These are phyloP conservation scores for Auricularia sp. DNA, from an alignment of 768 basidiomycete species.

Conservation along the genomic window DNA sequence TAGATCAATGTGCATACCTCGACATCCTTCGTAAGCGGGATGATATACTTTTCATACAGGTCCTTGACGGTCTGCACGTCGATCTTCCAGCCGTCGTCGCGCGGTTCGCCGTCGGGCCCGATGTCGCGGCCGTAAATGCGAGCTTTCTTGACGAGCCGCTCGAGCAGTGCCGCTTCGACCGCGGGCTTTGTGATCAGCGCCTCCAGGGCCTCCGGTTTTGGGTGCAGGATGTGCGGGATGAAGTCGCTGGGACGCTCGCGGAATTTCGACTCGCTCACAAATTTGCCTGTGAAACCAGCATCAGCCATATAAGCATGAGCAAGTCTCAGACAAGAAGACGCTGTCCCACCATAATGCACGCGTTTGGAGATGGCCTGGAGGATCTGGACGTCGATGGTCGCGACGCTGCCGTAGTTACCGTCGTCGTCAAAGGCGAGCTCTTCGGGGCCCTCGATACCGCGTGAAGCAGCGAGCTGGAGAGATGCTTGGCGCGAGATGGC, in stretches of 20 bases:
- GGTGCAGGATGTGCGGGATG: slow-evolving; percentile 80
- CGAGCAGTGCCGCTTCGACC: slow-evolving; percentile 78
- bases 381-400: slow-evolving; percentile 89
- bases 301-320: not conserved
- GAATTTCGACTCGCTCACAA: slow-evolving; percentile 98
- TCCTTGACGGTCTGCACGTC: slow-evolving; percentile 89
- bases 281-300: slow-evolving; percentile 60
- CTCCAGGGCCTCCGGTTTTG: slow-evolving; percentile 69
- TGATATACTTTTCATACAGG: slow-evolving; percentile 90
- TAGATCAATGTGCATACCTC: slow-evolving; percentile 50
- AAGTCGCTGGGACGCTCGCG: slow-evolving; percentile 74
- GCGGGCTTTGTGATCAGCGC: slow-evolving; percentile 94
- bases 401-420: slow-evolving; percentile 94
- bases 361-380: slow-evolving; percentile 98
- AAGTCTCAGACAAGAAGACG: not conserved
- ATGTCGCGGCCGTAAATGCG: slow-evolving; percentile 73
- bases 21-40: slow-evolving; percentile 95
- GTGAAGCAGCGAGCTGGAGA: slow-evolving; percentile 48
- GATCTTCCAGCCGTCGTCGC: slow-evolving; percentile 48
- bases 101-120: slow-evolving; percentile 52
- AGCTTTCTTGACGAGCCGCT: slow-evolving; percentile 79
- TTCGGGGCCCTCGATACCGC: slow-evolving; percentile 54
- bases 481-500: slow-evolving; percentile 74
- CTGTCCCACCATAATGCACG: slow-evolving; percentile 82
- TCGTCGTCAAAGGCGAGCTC: slow-evolving; percentile 68